Conservation (phyloP, 2,329 filamentous ascomycete genomes). For the Proliferodiscus dingleyae region DNA sequence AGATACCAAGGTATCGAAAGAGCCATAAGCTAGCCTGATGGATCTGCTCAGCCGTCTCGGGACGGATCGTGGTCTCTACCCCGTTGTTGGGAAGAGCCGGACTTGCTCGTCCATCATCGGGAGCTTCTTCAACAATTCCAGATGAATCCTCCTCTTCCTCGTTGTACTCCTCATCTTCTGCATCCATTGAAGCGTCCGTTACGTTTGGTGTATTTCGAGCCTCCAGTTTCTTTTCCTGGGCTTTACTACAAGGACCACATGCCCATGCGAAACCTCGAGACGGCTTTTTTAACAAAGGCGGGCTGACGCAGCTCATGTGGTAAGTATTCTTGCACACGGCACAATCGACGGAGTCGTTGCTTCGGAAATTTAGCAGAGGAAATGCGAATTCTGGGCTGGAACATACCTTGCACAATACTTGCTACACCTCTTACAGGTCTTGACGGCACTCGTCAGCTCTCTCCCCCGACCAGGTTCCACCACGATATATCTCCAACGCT, state of each 20-base stretch:
- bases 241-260: constrained; percentile 90
- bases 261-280: constrained; percentile 98
- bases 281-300: constrained; percentile 88
- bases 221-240: constrained; percentile 90
- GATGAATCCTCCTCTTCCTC: constrained; percentile 71
- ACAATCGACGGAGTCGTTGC: constrained; percentile 93
- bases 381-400: background rate
- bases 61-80: constrained; percentile 48
- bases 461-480: constrained; percentile 92
- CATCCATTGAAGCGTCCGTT: constrained; percentile 59
- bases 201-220: constrained; percentile 78
- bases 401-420: constrained; percentile 87
- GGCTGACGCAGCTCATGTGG: constrained; percentile 96
- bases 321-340: constrained; percentile 93
- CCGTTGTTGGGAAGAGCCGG: constrained; percentile 54
- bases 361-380: constrained; percentile 34
- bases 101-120: constrained; percentile 58
- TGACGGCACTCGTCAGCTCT: constrained; percentile 92
- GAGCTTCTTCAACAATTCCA: constrained; percentile 42
- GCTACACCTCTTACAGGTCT: constrained; percentile 89
- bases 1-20: constrained; percentile 90
- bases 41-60: constrained; percentile 77
- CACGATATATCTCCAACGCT: constrained; percentile 93
- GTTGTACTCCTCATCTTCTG: constrained; percentile 57
- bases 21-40: constrained; percentile 94